Conservation (phyloP, 2,329 filamentous ascomycete species). For the Biscogniauxia sp. region DNA sequence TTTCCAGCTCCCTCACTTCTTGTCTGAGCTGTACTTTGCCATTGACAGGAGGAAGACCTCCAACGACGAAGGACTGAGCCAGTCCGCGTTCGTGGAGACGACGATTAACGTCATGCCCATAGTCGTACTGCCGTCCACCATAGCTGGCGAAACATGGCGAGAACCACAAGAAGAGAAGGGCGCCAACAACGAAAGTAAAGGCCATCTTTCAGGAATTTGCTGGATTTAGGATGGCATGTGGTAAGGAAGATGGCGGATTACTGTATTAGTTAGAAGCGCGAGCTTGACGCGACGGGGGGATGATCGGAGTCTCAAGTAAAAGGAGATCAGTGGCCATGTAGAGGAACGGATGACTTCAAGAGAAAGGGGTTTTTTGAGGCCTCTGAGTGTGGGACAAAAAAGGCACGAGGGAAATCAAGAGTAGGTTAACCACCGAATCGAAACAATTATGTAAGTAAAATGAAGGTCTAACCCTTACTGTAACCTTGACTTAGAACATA, state of each 20-base stretch:
- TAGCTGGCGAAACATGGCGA: constrained; percentile 9
- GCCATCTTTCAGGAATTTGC: constrained; percentile 8
- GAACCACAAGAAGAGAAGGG: constrained; percentile 11
- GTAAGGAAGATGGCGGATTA: not conserved
- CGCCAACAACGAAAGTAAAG: not conserved
- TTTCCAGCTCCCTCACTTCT: constrained; percentile 66
- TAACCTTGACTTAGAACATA: no score
- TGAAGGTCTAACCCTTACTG: no score
- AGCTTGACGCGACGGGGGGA: not conserved
- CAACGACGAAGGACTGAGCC: constrained; percentile 37
- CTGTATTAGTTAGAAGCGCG: not conserved
- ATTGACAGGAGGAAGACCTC: constrained; percentile 40
- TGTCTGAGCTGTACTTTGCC: constrained; percentile 49
- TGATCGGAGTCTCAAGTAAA: not conserved
- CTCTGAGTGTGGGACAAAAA: not conserved
- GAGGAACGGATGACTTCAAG: not conserved
- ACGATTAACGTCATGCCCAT: constrained; percentile 45
- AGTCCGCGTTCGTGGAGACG: constrained; percentile 40
- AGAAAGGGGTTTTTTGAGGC: not conserved
- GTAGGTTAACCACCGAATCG: no score
- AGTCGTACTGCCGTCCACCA: constrained; percentile 42
- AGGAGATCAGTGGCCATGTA: not conserved
- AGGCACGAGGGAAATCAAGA: not conserved
- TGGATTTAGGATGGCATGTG: not conserved
- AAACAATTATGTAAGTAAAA: no score